phyloP scores from a whole-genome alignment of 2,329 filamentous ascomycete genomes.

The Pleomassaria siparia region DNA sequence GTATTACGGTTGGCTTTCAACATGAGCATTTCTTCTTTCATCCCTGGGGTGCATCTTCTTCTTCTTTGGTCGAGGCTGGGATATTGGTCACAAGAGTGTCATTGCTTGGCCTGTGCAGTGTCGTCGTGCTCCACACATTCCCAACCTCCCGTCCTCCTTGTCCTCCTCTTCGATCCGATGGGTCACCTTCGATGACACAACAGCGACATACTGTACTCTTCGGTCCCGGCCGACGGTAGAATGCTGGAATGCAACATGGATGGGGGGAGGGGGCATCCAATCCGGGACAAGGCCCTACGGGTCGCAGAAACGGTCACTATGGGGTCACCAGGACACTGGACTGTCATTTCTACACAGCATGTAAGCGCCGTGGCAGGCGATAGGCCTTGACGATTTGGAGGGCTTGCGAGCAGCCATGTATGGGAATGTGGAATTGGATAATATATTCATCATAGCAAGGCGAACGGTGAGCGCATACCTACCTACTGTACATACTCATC shows the following conservation, averaged over 20 bases:
- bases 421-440: too few species aligned
- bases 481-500: too few species aligned
- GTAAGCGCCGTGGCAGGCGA: constrained; percentile 18
- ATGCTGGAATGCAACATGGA: constrained; percentile 2
- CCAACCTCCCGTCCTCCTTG: constrained; percentile 6
- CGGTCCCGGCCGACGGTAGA: constrained; percentile 16
- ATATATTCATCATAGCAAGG: too few species aligned
- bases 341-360: too few species aligned
- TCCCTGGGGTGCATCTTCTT: too few species aligned
- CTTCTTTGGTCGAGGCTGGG: constrained; percentile 1
- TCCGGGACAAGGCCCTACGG: constrained; percentile 16
- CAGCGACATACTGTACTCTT: constrained; percentile 16
- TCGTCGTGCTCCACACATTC: background rate
- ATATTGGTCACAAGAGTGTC: constrained; percentile 3
- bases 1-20: too few species aligned
- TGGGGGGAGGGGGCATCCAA: constrained; percentile 16
- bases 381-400: constrained; percentile 9
- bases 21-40: background rate
- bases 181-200: constrained; percentile 10
- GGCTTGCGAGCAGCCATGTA: background rate
- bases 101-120: background rate
- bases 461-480: constrained; percentile 9
- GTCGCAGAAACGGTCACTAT: constrained; percentile 26
- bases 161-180: background rate
- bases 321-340: constrained; percentile 1